phyloP scores from a whole-genome alignment of 1,284 basidiomycete species.

The Cutaneotrichosporon dermatis region DNA sequence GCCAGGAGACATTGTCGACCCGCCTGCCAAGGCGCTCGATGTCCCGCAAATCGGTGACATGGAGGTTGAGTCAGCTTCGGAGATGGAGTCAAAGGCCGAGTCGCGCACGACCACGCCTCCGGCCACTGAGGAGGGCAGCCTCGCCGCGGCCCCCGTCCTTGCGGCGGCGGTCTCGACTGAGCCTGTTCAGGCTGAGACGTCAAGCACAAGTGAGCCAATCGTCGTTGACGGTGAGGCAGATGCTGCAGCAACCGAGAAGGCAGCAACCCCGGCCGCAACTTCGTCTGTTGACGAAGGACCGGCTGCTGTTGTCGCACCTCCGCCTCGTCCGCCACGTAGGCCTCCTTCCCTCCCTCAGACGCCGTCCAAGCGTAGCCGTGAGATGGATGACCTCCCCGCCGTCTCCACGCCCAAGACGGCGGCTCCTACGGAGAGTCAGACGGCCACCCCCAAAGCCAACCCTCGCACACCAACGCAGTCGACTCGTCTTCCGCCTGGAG shows the following conservation, averaged over 20 bases:
- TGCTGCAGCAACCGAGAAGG: too few species aligned
- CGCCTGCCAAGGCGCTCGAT: conserved; percentile 3
- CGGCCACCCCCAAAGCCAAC: conserved; percentile 5
- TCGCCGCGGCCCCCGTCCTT: neutral
- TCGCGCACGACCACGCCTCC: neutral
- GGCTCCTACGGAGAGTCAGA: neutral
- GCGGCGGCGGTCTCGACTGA: neutral
- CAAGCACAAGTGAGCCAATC: neutral
- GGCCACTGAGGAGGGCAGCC: neutral
- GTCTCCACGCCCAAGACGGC: conserved; percentile 14
- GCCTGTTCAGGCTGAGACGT: neutral
- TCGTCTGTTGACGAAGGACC: too few species aligned
- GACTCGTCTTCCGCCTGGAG: conserved; percentile 14
- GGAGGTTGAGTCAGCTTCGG: conserved; percentile 19
- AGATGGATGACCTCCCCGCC: neutral
- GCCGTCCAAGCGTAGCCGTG: conserved; percentile 15
- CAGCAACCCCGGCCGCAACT: too few species aligned
- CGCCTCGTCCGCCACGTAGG: conserved; percentile 4
- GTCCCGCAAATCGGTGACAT: conserved; percentile 16
- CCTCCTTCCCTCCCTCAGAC: conserved; percentile 4
- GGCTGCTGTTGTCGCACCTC: neutral
- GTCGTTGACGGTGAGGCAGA: too few species aligned
- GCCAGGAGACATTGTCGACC: conserved; percentile 1
- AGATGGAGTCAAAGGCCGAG: conserved; percentile 7
- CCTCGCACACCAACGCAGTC: neutral